Percentiles rank a stretch among this genome's conserved stretches.
These are phyloP conservation scores for Magnusiomyces clavatus DNA, from an alignment of 1,139 yeast species.

Conservation along the genomic window DNA sequence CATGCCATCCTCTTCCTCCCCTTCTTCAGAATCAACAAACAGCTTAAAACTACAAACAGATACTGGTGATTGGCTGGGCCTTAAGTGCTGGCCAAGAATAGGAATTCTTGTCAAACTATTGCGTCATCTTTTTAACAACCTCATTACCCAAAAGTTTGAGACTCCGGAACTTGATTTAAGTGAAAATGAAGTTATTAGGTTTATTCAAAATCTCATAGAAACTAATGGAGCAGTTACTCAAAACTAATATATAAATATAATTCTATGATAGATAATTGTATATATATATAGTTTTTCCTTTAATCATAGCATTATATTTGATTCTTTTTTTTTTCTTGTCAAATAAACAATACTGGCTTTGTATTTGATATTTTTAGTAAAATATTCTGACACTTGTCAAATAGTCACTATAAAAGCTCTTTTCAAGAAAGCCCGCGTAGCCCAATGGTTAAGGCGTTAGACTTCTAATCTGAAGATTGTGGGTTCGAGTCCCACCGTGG, in stretches of 20 bases:
- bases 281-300: no score
- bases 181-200: slow-evolving; percentile 10
- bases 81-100: slow-evolving; percentile 88
- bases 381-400: no score
- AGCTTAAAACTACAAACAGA: neutral
- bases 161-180: slow-evolving; percentile 31
- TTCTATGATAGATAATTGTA: no score
- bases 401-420: neutral
- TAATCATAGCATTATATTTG: no score
- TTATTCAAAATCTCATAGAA: slow-evolving; percentile 10
- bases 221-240: slow-evolving; percentile 9
- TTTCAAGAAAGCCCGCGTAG: slow-evolving; percentile 6
- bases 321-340: no score
- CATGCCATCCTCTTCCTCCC: no score
- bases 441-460: slow-evolving; percentile 8
- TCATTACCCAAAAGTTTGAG: slow-evolving; percentile 52
- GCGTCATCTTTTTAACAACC: slow-evolving; percentile 55
- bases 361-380: no score
- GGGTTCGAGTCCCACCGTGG: slow-evolving; percentile 9
- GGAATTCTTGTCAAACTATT: slow-evolving; percentile 76
- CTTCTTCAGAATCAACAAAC: no score
- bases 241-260: no score
- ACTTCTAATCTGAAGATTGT: slow-evolving; percentile 8
- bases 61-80: slow-evolving; percentile 57
- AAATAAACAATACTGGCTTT: no score